Percentiles rank a stretch among this genome's conserved stretches.
These are phyloP conservation scores for Sporisorium exsertum DNA, from an alignment of 1,284 basidiomycete species.

Conservation along the genomic window DNA sequence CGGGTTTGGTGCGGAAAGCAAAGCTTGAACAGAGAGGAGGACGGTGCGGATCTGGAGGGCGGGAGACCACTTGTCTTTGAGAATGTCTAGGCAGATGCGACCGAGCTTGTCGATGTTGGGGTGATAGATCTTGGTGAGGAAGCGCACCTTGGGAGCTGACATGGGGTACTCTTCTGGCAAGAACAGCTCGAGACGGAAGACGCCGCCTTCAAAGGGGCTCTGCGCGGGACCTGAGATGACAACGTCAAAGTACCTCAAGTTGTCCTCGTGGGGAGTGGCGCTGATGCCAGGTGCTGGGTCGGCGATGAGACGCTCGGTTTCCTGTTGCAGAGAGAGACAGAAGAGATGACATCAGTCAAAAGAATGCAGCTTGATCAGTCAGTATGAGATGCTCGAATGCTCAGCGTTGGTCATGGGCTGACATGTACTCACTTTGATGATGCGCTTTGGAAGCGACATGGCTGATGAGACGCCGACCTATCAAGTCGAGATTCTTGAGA, in stretches of 20 bases:
- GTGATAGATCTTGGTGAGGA: conserved; percentile 99
- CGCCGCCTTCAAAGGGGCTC: conserved; percentile 88
- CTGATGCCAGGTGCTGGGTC: conserved; percentile 97
- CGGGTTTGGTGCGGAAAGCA: conserved; percentile 94
- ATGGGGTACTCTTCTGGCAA: conserved; percentile 99
- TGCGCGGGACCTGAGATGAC: conserved; percentile 92
- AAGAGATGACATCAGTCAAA: too few relatives aligned
- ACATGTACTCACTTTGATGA: conserved; percentile 64
- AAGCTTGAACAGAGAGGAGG: conserved; percentile 92
- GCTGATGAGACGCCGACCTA: neutral
- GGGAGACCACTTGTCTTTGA: conserved; percentile 99
- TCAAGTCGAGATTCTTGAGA: neutral
- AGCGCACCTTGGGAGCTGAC: conserved; percentile 98
- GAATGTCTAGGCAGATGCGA: conserved; percentile 95
- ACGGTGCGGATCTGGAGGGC: conserved; percentile 98
- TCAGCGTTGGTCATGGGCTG: neutral
- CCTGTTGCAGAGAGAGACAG: conserved; percentile 74
- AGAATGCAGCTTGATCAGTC: too few relatives aligned
- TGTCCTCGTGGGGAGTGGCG: conserved; percentile 94
- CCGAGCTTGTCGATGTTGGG: conserved; percentile 99
- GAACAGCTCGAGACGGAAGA: conserved; percentile 95
- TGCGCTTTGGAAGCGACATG: conserved; percentile 68
- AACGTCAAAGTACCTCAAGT: conserved; percentile 98
- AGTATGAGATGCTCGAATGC: neutral
- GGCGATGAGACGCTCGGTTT: conserved; percentile 93